These are phyloP conservation scores for Tuber umbilicatum DNA, from an alignment of 495 filamentous ascomycete species.

Conservation along the genomic window DNA sequence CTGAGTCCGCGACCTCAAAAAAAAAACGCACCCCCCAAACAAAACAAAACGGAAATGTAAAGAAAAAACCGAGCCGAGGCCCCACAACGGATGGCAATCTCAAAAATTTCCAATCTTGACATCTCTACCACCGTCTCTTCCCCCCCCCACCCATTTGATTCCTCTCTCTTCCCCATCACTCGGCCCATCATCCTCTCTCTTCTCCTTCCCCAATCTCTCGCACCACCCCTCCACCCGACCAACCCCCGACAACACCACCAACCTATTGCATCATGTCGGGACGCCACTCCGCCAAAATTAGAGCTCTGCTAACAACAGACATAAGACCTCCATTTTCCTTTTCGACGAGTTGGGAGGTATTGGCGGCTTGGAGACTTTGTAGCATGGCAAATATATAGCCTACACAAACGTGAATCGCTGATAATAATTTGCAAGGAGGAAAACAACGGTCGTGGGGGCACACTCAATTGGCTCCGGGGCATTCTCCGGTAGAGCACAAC, in stretches of 20 bases:
- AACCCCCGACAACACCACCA: constrained; percentile 68
- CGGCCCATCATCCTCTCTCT: constrained; percentile 22
- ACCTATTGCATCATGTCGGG: constrained; percentile 86
- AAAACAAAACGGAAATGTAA: background rate
- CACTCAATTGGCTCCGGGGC: constrained; percentile 67
- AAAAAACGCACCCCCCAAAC: background rate
- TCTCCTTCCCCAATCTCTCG: constrained; percentile 61
- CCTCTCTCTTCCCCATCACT: constrained; percentile 13
- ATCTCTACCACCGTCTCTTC: constrained; percentile 25
- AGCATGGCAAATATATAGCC: constrained; percentile 66
- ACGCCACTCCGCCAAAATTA: constrained; percentile 78
- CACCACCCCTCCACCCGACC: constrained; percentile 83
- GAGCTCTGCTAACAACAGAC: constrained; percentile 49
- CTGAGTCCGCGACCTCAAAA: background rate
- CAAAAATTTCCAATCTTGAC: constrained; percentile 9
- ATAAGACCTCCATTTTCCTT: constrained; percentile 26
- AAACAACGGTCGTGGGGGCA: background rate
- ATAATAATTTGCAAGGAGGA: background rate
- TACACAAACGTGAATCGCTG: constrained; percentile 4
- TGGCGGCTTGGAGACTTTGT: constrained; percentile 59
- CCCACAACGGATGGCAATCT: background rate
- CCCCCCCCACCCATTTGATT: constrained; percentile 19
- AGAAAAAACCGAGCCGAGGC: background rate
- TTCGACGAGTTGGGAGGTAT: constrained; percentile 13
- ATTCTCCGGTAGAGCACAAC: constrained; percentile 76